Percentiles rank a stretch among this genome's conserved stretches.
Conservation (phyloP, 768 basidiomycete genomes). For the Brasilioporus rufonigricans region DNA sequence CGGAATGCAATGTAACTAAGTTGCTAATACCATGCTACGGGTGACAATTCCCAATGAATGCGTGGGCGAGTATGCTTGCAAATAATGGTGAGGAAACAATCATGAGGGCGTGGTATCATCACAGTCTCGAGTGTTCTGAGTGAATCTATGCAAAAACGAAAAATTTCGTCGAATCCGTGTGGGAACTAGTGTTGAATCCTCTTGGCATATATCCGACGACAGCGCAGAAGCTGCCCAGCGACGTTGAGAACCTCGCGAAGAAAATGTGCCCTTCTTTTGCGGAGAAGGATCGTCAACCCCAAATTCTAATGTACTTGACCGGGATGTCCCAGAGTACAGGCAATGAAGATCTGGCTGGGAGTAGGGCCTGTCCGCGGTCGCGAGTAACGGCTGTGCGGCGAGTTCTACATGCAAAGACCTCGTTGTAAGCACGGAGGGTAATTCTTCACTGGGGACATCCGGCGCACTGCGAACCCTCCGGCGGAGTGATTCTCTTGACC, state of each 20-base stretch:
- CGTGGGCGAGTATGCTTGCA: slow-evolving; percentile 21
- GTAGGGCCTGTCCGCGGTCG: slow-evolving; percentile 22
- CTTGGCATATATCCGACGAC: slow-evolving; percentile 12
- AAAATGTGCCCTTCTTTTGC: slow-evolving; percentile 13
- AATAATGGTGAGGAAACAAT: slow-evolving; percentile 3
- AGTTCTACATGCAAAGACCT: slow-evolving; percentile 23
- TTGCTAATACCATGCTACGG: slow-evolving; percentile 4
- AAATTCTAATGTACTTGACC: slow-evolving; percentile 21
- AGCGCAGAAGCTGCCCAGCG: slow-evolving; percentile 19
- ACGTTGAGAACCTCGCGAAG: slow-evolving; percentile 20
- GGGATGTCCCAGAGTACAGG: slow-evolving; percentile 17
- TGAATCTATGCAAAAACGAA: slow-evolving; percentile 37
- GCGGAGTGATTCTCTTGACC: slow-evolving; percentile 48
- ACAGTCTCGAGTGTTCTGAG: slow-evolving; percentile 14
- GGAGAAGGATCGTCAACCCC: slow-evolving; percentile 16
- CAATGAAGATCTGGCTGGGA: slow-evolving; percentile 32
- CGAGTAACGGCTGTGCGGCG: slow-evolving; percentile 7
- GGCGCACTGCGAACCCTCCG: slow-evolving; percentile 54
- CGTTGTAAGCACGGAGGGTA: slow-evolving; percentile 26
- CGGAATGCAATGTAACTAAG: slow-evolving; percentile 17
- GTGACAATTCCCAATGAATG: slow-evolving; percentile 6
- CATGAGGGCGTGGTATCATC: slow-evolving; percentile 7
- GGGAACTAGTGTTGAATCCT: slow-evolving; percentile 14
- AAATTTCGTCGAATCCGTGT: slow-evolving; percentile 32
- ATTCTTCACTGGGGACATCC: slow-evolving; percentile 36